Evolutionary conservation across 306 rosid genomes (phyloP), one percentile per base, ranked within the genome.

Genomic region (Dryas alaskensis): DNA sequence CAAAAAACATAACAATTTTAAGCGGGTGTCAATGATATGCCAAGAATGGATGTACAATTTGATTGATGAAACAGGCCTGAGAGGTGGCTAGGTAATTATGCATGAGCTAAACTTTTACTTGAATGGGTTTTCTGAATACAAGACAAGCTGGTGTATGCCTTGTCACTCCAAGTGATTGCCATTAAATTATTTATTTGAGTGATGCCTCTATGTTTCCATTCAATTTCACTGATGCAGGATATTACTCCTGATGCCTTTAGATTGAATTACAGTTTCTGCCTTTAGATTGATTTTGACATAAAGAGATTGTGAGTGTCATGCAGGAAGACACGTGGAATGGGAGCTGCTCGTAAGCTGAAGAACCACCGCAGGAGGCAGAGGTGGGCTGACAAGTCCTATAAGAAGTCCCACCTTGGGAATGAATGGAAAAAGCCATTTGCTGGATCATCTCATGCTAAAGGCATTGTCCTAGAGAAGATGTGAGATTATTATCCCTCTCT

Each of bases 301-400:
- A 25, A 49, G 45, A 39, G 59, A 71, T 22, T 70, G 54, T 37
- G 68, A 4, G 9, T 53, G 6, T 48, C 43, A 7, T 80, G 74
- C 80, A 80, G 83, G 79, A 80, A 80, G 76, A 80, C 83, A 42
- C 67, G 83, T 7, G 83, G 83, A 44, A 80, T 80, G 80, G 83
- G 83, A 80, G 83, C 83, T 39, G 83, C 80, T 47, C 80, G 83
- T 19, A 80, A 80, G 76, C 70, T 80, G 69, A 80, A 74, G 69
- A 63, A 76, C 47, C 83, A 79, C 75, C 83, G 83, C 3, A 67
- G 79, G 46, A 67, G 70, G 70, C 83, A 79, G 50, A 80, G 83
- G 69, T 80, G 83, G 80, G 83, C 83, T 2, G 83, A 80, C 65
- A 80, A 80, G 76, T 49, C 83, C 0, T 80, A 80, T 58, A 80